Base-by-base conservation (phyloP, 306 rosid genomes). In the Crotalaria pallida region DNA sequence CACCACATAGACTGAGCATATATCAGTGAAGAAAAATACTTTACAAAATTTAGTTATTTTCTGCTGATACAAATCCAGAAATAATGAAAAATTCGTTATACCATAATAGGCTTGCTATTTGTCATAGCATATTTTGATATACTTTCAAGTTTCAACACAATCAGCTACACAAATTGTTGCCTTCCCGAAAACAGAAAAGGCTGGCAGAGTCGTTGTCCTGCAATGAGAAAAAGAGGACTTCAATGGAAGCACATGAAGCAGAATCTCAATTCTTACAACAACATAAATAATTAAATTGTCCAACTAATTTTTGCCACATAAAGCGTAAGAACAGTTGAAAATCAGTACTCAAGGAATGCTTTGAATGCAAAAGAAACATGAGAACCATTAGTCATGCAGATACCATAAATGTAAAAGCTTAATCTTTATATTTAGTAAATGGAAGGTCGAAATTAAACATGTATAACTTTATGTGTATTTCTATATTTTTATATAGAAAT, bases 131-230 rank as follows among this genome's bases (percentile, higher is more conserved):
- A 81, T 69, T 81, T 61, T 9, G 72, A 68, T 12, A 90, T 58
- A 45, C 65, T 75, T 56, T 85, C n/a, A n/a, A n/a, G n/a, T n/a
- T n/a, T n/a, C 85, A 3, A 63, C 86, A 48, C 97, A 93, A 73
- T 83, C 71, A 8, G 69, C 31, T 27, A 72, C 17, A 65, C 65
- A 73, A 40, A 93, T 69, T 56, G 94, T 71, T 80, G 96, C 83
- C 81, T 85, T 88, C 60, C 98, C 97, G 43, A 90, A 85, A 51
- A 90, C 97, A 80, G 76, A 88, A 67, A 82, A 78, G 3, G 94
- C 91, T 3, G 97, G 97, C 58, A 90, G 84, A 74, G 71, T 81
- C 12, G 94, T 83, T 1, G 96, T 90, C 88, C 98, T 92, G 88
- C 78, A 75, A 12, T 44, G 53, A 67, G 44, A 66, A 81, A n/a